These are phyloP conservation scores for Talaromyces islandicus DNA, from an alignment of 2,329 filamentous ascomycete genomes.

Conservation along the genomic window DNA sequence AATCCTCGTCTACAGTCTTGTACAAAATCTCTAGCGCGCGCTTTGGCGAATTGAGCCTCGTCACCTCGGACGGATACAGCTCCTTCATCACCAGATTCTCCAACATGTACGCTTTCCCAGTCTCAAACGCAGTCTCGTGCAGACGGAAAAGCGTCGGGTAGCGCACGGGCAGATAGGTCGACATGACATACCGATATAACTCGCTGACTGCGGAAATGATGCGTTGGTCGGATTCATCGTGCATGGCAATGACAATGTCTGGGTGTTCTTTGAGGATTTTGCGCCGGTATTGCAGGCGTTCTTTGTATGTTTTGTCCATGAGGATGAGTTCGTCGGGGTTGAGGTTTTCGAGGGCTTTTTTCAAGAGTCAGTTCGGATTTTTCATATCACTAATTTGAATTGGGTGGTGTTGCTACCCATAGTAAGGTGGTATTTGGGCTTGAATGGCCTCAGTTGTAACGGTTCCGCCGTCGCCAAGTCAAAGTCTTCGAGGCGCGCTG, in stretches of 20 bases:
- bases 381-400: background rate
- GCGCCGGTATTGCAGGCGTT: constrained; percentile 46
- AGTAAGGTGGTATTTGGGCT: constrained; percentile 56
- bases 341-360: constrained; percentile 47
- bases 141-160: constrained; percentile 50
- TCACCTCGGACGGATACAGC: constrained; percentile 32
- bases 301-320: constrained; percentile 55
- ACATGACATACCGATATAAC: constrained; percentile 51
- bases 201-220: constrained; percentile 48
- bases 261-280: constrained; percentile 41
- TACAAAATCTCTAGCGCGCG: constrained; percentile 45
- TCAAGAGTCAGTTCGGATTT: background rate
- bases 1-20: constrained; percentile 53
- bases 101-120: constrained; percentile 24
- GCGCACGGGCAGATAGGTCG: constrained; percentile 50
- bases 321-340: constrained; percentile 50
- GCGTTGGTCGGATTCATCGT: constrained; percentile 31
- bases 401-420: constrained; percentile 48
- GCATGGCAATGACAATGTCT: constrained; percentile 34
- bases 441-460: constrained; percentile 52
- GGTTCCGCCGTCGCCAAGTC: constrained; percentile 48
- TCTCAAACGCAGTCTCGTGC: constrained; percentile 21
- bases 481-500: constrained; percentile 40
- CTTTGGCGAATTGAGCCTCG: constrained; percentile 24
- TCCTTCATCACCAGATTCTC: constrained; percentile 44